Evolutionary conservation across 495 filamentous ascomycete species (phyloP).

Genomic region (Physcia stellaris): DNA sequence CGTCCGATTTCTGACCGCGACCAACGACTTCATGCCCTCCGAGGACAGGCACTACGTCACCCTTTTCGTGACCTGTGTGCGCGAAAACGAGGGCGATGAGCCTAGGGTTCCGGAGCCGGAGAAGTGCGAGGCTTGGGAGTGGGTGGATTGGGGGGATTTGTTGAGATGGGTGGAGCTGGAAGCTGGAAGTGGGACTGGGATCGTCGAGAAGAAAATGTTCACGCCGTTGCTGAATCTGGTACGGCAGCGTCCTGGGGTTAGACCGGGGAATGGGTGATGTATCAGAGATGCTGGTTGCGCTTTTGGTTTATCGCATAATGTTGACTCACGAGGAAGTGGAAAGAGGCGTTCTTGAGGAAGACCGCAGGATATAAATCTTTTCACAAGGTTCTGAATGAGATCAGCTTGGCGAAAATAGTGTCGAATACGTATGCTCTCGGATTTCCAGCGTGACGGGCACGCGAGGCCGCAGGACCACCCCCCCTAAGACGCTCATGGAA

Average conservation of each 20-base stretch:
- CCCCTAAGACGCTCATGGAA: too few species aligned
- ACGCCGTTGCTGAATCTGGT: constrained; percentile 41
- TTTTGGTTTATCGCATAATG: too few species aligned
- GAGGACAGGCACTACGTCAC: constrained; percentile 52
- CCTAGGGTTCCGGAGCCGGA: constrained; percentile 49
- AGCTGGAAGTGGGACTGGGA: constrained; percentile 12
- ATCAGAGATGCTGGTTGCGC: too few species aligned
- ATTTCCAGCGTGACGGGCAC: too few species aligned
- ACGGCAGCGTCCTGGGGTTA: constrained; percentile 26
- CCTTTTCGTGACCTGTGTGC: constrained; percentile 38
- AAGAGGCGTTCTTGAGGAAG: too few species aligned
- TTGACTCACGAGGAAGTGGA: too few species aligned
- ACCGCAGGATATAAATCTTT: too few species aligned
- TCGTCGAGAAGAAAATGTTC: constrained; percentile 32
- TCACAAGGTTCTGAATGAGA: too few species aligned
- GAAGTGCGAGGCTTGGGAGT: constrained; percentile 53
- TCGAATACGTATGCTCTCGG: too few species aligned
- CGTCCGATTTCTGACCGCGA: constrained; percentile 36
- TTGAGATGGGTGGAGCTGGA: constrained; percentile 16
- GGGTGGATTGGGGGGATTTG: constrained; percentile 39
- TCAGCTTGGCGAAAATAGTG: too few species aligned
- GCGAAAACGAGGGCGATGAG: constrained; percentile 26
- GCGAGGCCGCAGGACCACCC: too few species aligned
- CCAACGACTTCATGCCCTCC: constrained; percentile 42
- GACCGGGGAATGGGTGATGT: too few species aligned